A percentile compares a stretch with the other conserved stretches of the same genome.
These are phyloP conservation scores for Pseudogymnoascus sp. DNA, from an alignment of 2,329 filamentous ascomycete genomes.

Conservation along the genomic window DNA sequence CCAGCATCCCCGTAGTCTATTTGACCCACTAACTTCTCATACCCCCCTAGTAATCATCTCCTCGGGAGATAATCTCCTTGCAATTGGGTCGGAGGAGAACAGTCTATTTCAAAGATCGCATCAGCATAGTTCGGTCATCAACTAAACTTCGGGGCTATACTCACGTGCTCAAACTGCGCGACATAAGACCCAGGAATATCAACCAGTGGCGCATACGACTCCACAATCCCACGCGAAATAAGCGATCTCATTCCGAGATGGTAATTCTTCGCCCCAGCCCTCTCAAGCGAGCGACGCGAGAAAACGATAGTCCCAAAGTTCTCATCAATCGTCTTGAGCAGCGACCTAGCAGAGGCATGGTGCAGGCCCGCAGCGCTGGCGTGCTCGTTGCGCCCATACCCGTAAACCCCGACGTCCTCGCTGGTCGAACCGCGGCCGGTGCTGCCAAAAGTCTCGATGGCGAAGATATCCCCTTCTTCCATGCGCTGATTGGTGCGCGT, in stretches of 20 bases:
- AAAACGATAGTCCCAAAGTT: constrained; percentile 57
- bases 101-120: constrained; percentile 30
- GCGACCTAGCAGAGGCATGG: constrained; percentile 45
- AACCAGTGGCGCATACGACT: constrained; percentile 46
- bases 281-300: constrained; percentile 52
- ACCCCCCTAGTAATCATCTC: constrained; percentile 39
- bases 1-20: background rate
- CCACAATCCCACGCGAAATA: constrained; percentile 47
- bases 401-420: constrained; percentile 45
- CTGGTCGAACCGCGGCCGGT: constrained; percentile 41
- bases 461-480: constrained; percentile 51
- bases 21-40: background rate
- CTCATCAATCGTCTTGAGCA: constrained; percentile 50
- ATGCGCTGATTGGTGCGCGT: constrained; percentile 41
- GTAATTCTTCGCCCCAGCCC: constrained; percentile 53
- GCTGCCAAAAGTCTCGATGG: constrained; percentile 49
- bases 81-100: constrained; percentile 35
- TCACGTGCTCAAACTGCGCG: constrained; percentile 54
- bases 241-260: constrained; percentile 50
- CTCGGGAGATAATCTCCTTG: constrained; percentile 46
- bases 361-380: constrained; percentile 31
- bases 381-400: constrained; percentile 38
- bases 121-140: background rate
- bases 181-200: constrained; percentile 53
- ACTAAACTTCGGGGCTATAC: background rate